Evolutionary conservation across 169 alveolate species (phyloP).

Genomic region (Theileria orientalis): DNA sequence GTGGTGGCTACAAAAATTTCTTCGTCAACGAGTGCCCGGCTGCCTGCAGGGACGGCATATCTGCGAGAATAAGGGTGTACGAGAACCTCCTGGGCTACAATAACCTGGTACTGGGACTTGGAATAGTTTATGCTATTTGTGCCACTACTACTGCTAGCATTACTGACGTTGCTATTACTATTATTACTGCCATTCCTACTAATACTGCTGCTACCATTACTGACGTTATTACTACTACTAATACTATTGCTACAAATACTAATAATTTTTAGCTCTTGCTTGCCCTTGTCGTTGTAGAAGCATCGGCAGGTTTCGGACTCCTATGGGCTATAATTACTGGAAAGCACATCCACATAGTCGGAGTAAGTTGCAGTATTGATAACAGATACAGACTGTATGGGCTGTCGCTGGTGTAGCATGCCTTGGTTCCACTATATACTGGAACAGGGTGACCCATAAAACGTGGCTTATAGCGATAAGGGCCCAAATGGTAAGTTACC

Average conservation of each 20-base stretch:
- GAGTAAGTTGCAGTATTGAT: conserved; percentile 23
- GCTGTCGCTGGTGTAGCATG: conserved; percentile 28
- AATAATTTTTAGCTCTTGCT: conserved; percentile 19
- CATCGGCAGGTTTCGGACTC: conserved; percentile 32
- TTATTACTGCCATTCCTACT: too few relatives aligned
- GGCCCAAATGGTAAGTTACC: conserved; percentile 44
- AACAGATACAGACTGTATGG: conserved; percentile 44
- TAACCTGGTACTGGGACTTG: not conserved
- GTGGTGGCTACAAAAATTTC: conserved; percentile 47
- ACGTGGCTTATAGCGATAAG: conserved; percentile 31
- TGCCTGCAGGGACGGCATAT: conserved; percentile 57
- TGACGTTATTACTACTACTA: too few relatives aligned
- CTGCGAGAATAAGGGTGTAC: conserved; percentile 43
- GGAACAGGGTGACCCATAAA: conserved; percentile 34
- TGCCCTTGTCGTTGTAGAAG: conserved; percentile 18
- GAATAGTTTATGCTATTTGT: too few relatives aligned
- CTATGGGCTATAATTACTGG: conserved; percentile 49
- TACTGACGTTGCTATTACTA: not conserved
- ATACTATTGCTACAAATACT: too few relatives aligned
- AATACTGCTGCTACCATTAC: too few relatives aligned
- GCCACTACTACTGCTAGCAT: too few relatives aligned
- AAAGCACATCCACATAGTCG: conserved; percentile 11
- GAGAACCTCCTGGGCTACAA: conserved; percentile 38
- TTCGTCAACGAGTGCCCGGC: conserved; percentile 57
- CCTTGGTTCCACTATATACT: conserved; percentile 4